A percentile compares a stretch with the other conserved stretches of the same genome.
Evolutionary conservation across 805 yeast species (phyloP).

Genomic region (Wickerhamomyces kurtzmanii): DNA sequence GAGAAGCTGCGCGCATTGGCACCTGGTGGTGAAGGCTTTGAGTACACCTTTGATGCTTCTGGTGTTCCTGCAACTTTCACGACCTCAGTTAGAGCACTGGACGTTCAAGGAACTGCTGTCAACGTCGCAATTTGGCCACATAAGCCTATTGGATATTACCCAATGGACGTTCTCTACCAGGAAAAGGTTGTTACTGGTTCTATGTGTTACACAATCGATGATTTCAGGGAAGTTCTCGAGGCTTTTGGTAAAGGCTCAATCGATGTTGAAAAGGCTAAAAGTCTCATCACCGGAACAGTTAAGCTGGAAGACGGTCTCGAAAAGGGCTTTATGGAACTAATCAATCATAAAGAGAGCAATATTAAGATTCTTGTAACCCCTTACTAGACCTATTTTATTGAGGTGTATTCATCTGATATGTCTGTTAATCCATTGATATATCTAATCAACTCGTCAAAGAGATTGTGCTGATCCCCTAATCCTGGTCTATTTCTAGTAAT

Average conservation of each 20-base stretch:
- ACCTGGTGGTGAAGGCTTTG: conserved; percentile 34
- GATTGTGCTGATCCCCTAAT: too few relatives aligned
- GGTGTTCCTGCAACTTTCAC: conserved; percentile 38
- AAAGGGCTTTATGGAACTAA: conserved; percentile 30
- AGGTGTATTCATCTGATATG: too few relatives aligned
- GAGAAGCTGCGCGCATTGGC: conserved; percentile 22
- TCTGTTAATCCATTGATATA: too few relatives aligned
- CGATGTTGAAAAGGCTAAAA: conserved; percentile 22
- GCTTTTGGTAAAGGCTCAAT: conserved; percentile 28
- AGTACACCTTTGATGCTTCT: conserved; percentile 43
- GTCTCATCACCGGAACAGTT: conserved; percentile 29
- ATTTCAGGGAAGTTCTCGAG: conserved; percentile 31
- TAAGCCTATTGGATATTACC: conserved; percentile 29
- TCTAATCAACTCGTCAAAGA: too few relatives aligned
- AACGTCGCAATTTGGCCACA: conserved; percentile 44
- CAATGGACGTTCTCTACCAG: conserved; percentile 33
- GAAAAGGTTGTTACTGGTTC: conserved; percentile 36
- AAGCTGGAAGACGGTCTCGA: conserved; percentile 28
- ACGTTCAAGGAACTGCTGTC: conserved; percentile 32
- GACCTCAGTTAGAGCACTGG: conserved; percentile 27
- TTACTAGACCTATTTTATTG: too few relatives aligned
- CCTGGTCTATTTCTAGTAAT: too few relatives aligned
- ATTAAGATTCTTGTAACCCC: conserved; percentile 35
- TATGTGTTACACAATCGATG: conserved; percentile 31
- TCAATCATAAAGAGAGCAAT: conserved; percentile 32